These are phyloP conservation scores for Raddia distichophylla DNA, from an alignment of 176 grass and related monocot genomes.

Conservation along the genomic window DNA sequence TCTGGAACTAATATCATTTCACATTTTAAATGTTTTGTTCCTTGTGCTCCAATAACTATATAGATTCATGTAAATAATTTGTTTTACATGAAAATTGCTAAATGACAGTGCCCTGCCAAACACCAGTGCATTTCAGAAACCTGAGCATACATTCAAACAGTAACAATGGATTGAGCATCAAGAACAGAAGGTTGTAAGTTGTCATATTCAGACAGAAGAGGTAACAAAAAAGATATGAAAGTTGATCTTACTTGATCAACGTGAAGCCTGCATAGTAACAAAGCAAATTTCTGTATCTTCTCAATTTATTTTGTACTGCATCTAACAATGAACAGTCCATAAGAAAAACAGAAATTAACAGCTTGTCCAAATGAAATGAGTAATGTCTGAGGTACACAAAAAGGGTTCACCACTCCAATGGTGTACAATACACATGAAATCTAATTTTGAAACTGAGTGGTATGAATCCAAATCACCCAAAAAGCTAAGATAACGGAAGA, in stretches of 20 bases:
- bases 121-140: constrained; percentile 4
- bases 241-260: constrained; percentile 75
- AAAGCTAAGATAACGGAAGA: not conserved
- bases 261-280: constrained; percentile 69
- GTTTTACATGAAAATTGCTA: not conserved
- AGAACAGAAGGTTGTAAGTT: constrained; percentile 58
- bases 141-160: constrained; percentile 66
- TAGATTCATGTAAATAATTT: too few relatives aligned
- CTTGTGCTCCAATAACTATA: constrained; percentile 11
- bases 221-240: constrained; percentile 86
- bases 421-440: too few relatives aligned
- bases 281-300: constrained; percentile 34
- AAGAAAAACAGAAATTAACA: constrained; percentile 28
- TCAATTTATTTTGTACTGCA: constrained; percentile 7
- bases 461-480: too few relatives aligned
- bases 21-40: constrained; percentile 2
- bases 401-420: too few relatives aligned
- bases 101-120: not conserved
- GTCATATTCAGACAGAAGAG: constrained; percentile 90
- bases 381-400: not conserved
- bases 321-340: constrained; percentile 10
- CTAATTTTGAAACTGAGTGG: too few relatives aligned
- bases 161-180: constrained; percentile 86
- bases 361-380: constrained; percentile 10
- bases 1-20: not conserved